Evolutionary conservation across 441 rosid species (phyloP).

Genomic region (Kokia cookei): DNA sequence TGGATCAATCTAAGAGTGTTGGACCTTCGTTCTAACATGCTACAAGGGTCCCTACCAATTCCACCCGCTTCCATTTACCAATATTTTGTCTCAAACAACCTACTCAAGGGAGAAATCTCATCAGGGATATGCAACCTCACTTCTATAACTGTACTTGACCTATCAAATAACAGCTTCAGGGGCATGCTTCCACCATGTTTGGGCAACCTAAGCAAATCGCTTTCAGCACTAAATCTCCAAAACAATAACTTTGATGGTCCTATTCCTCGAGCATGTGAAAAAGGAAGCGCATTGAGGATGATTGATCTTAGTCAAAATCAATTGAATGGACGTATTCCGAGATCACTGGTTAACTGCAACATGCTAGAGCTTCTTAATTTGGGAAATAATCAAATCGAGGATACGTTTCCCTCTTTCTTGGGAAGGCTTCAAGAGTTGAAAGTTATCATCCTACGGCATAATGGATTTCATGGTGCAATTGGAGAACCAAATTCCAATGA

Average conservation of each 20-base stretch:
- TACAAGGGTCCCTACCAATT: conserved; percentile 14
- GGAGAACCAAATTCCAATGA: not conserved
- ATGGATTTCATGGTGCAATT: not conserved
- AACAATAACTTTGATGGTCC: no score
- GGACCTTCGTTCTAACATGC: no score
- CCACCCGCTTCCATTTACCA: conserved; percentile 3
- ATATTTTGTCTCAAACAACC: conserved; percentile 2
- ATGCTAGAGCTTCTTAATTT: no score
- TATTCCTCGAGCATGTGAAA: no score
- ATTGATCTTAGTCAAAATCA: no score
- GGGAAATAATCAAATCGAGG: no score
- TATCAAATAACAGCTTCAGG: not conserved
- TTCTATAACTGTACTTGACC: not conserved
- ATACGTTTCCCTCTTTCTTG: no score
- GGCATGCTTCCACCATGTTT: conserved; percentile 19
- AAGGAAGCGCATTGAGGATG: no score
- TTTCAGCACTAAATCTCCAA: no score
- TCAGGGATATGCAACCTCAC: not conserved
- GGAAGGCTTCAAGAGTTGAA: not conserved
- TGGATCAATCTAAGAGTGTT: not conserved
- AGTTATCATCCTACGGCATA: not conserved
- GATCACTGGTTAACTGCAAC: no score
- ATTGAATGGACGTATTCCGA: no score
- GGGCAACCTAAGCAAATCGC: not conserved
- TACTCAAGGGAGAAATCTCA: not conserved